Percentiles rank a stretch among this genome's conserved stretches.
Evolutionary conservation across 257 asterid species (phyloP).

Genomic region (Marsdenia floribunda): DNA sequence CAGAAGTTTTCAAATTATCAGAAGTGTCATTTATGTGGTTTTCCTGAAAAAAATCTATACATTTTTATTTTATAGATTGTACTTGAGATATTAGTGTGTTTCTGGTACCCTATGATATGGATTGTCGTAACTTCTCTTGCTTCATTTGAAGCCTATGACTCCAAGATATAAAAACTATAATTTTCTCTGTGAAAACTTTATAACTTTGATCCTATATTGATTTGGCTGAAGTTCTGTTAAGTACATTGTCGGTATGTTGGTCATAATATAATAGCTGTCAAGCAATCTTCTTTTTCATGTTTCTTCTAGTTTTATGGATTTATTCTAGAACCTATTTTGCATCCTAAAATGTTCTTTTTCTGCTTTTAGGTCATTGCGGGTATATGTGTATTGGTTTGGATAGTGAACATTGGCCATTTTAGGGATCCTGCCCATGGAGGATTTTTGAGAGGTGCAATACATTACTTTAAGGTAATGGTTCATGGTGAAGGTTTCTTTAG

Average conservation of each 20-base stretch:
- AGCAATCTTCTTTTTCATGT: not conserved
- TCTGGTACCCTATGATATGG: not conserved
- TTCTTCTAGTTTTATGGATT: not conserved
- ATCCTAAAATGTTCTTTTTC: conserved; percentile 25
- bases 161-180: not conserved
- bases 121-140: not conserved
- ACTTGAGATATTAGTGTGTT: not conserved
- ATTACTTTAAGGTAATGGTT: conserved; percentile 80
- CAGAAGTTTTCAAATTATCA: not conserved
- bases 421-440: conserved; percentile 99
- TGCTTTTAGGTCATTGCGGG: conserved; percentile 93
- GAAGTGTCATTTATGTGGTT: not conserved
- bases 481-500: conserved; percentile 9
- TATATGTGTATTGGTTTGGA: conserved; percentile 92
- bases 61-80: not conserved
- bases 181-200: not conserved
- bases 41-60: not conserved
- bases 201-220: not conserved
- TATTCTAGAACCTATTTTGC: conserved; percentile 9
- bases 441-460: conserved; percentile 88
- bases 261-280: not conserved
- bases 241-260: not conserved
- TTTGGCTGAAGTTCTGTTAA: not conserved
- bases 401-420: conserved; percentile 95
- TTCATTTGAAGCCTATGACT: not conserved